phyloP scores from a whole-genome alignment of 2,329 filamentous ascomycete species.

The Cryphonectria naterciae region DNA sequence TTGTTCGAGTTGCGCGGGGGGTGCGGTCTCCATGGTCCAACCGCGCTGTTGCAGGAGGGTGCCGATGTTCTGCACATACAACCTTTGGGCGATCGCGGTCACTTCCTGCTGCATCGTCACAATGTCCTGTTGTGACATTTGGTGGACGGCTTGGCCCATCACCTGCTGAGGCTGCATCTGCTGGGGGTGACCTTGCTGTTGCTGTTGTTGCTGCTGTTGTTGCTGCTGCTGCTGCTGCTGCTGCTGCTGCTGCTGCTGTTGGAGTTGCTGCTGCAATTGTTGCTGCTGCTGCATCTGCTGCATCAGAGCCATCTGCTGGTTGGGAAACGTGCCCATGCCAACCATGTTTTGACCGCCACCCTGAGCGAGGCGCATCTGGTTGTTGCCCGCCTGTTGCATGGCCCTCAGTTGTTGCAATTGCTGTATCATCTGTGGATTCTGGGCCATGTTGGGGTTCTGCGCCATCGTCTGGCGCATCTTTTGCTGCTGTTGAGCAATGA shows the following conservation, averaged over 20 bases:
- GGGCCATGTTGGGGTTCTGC: slow-evolving; percentile 34
- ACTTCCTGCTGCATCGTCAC: slow-evolving; percentile 15
- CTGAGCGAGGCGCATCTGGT: slow-evolving; percentile 33
- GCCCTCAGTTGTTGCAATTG: slow-evolving; percentile 29
- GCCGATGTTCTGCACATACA: slow-evolving; percentile 47
- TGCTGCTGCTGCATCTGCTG: slow-evolving; percentile 39
- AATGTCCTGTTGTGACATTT: slow-evolving; percentile 25
- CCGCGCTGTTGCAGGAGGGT: slow-evolving; percentile 44
- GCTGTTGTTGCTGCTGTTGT: slow-evolving; percentile 37
- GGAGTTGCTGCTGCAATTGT: slow-evolving; percentile 37
- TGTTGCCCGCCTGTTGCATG: slow-evolving; percentile 32
- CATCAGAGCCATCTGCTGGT: slow-evolving; percentile 36
- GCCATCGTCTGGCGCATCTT: slow-evolving; percentile 40
- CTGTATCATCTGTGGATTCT: slow-evolving; percentile 41
- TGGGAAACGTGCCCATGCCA: slow-evolving; percentile 33
- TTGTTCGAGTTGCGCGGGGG: slow-evolving; percentile 48
- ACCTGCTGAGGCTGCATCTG: slow-evolving; percentile 39
- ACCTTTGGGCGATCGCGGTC: slow-evolving; percentile 27
- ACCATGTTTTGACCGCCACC: slow-evolving; percentile 35
- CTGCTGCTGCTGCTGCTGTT: slow-evolving; percentile 38
- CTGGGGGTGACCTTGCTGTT: slow-evolving; percentile 36
- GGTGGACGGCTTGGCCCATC: slow-evolving; percentile 27
- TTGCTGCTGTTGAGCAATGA: slow-evolving; percentile 43
- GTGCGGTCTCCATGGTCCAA: slow-evolving; percentile 47
- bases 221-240: slow-evolving; percentile 38